Evolutionary conservation across 2,329 filamentous ascomycete genomes (phyloP), one percentile per base, ranked within the genome.

Genomic region (Xylaria sp.): DNA sequence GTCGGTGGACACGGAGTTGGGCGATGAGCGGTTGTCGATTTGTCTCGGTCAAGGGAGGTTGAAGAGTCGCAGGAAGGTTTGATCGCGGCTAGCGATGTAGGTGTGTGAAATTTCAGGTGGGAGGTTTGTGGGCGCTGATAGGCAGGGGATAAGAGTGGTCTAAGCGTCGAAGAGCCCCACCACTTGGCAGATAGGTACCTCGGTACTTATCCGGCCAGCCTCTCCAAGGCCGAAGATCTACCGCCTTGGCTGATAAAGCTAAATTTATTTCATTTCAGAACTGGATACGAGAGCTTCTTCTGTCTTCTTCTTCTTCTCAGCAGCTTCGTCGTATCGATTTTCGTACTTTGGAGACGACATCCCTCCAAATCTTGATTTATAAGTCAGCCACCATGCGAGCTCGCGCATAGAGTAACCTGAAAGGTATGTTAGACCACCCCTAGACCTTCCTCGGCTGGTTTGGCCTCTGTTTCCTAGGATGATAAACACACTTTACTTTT

Each of bases 401-500:
- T 17, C 6, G 21, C 17, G 51, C 49, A 28, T 37, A 6, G n/a
- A 57, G 21, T 35, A 31, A 60, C 60, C 50, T 47, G 4, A 43
- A 63, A 71, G 73, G 78, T 81, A 79, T 78, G 79, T 71, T 72
- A 6, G 56, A 15, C 53, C 60, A 58, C 17, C 56, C 43, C 60
- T 55, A 60, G 43, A 40, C 66, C 67, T 49, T 50, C 57, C 47
- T 64, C n/a, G n/a, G n/a, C n/a, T n/a, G n/a, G n/a, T n/a, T n/a
- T n/a, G 69, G 61, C 60, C 33, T 25, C 42, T 37, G 67, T 63
- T 63, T 68, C 71, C 76, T 71, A 85, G 92, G 91, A 94, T 94
- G 91, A 94, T 85, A 87, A 74, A 78, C 77, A 83, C 65, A 55
- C 80, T 82, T 83, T 81, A 72, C 77, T 79, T 76, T 80, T 79